Evolutionary conservation across 2,329 filamentous ascomycete species (phyloP).

Genomic region (Beauveria caledonica): DNA sequence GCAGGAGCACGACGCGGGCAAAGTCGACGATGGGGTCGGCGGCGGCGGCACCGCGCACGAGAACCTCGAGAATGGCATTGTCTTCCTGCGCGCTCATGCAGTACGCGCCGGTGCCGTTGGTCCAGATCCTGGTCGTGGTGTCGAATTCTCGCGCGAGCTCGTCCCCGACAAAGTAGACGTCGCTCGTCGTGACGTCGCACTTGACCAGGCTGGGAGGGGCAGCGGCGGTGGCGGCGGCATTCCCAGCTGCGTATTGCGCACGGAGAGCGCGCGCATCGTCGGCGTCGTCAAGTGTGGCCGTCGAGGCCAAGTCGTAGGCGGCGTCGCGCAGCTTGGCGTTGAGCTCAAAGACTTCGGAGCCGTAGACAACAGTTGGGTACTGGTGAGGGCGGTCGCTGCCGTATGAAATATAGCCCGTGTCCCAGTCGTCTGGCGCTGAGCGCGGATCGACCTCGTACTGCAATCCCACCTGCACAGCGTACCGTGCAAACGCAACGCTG

Average conservation of each 20-base stretch:
- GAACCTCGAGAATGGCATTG: constrained; percentile 58
- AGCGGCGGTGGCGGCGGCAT: constrained; percentile 32
- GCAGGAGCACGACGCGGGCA: constrained; percentile 57
- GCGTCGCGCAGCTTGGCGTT: constrained; percentile 48
- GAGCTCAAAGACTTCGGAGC: constrained; percentile 62
- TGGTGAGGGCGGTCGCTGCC: constrained; percentile 46
- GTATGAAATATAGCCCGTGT: constrained; percentile 61
- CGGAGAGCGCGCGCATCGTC: constrained; percentile 37
- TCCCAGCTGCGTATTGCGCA: constrained; percentile 36
- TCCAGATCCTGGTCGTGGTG: constrained; percentile 54
- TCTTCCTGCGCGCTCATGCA: constrained; percentile 69
- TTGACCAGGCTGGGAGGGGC: constrained; percentile 46
- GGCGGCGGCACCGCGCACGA: constrained; percentile 51
- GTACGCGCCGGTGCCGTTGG: constrained; percentile 59
- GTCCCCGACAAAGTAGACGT: constrained; percentile 62
- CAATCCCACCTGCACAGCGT: constrained; percentile 63
- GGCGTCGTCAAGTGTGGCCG: constrained; percentile 39
- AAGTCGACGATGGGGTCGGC: constrained; percentile 55
- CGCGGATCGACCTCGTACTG: constrained; percentile 69
- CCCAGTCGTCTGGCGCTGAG: constrained; percentile 56
- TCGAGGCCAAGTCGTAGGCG: constrained; percentile 42
- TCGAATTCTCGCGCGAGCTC: constrained; percentile 56
- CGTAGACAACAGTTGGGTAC: constrained; percentile 53
- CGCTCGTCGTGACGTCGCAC: constrained; percentile 62
- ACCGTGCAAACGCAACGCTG: constrained; percentile 59